Evolutionary conservation across 257 asterid genomes (phyloP), one percentile per base, ranked within the genome.

Genomic region (Solanum dulcamara): DNA sequence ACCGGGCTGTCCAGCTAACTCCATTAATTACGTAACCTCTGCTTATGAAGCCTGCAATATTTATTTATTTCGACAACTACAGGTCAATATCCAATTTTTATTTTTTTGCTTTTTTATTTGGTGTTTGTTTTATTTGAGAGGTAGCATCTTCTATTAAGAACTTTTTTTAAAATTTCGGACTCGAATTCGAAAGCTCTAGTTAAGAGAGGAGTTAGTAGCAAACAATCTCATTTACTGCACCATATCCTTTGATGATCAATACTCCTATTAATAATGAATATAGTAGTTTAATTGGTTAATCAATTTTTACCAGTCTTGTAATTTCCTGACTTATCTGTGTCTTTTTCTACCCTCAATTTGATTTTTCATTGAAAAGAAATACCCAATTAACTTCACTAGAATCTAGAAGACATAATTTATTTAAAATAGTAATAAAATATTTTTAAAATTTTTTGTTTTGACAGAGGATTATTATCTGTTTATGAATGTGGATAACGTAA

Each of bases 1-100:
- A 67, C 68, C 80, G 84, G 90, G 88, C 85, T 70, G 92, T 85
- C 86, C 88, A 59, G 79, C 84, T 70, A 35, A 64, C 80, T 57
- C 33, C 44, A 85, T 50, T 80, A 20, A 33, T 50, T 75, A 53
- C 44, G n/a, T 48, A 12, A 60, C 53, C 86, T 85, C 86, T 79
- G 40, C 64, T 79, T 84, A 85, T 86, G 85, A 48, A 81, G 84
- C 70, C 70, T 75, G 51, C 50, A 75, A 85, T 91, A 87, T 75
- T 84, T 66, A 35, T 59, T 80, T 53, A 12, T 85, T 46, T 50
- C 51, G 81, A 90, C 89, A 86, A 46, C 87, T 81, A 88, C 83
- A 48, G 17, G 28, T 77, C 42, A 48, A 66, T 85, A 85, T 70
- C 50, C 42, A 60, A 74, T 86, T 53, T 0, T 18, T 53, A 18